Percentiles rank a stretch among this genome's conserved stretches.
Conservation (phyloP, 495 filamentous ascomycete species). For the Neurospora sp. region DNA sequence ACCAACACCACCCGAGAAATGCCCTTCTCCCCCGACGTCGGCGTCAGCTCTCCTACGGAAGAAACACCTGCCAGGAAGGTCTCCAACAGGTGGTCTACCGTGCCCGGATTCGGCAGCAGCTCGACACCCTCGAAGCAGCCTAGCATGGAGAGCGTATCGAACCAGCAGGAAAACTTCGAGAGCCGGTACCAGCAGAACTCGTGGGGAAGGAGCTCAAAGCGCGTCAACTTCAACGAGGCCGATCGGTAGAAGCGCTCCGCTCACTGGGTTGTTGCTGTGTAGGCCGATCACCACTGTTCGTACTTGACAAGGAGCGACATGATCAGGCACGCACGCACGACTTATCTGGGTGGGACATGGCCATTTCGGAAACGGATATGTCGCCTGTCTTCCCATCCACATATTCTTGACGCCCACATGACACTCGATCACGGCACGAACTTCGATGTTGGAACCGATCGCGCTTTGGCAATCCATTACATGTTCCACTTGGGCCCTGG, state of each 20-base stretch:
- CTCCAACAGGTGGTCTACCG: conserved; percentile 35
- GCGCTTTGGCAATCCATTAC: background rate
- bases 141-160: background rate
- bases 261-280: background rate
- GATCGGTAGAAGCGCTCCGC: background rate
- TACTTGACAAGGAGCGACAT: background rate
- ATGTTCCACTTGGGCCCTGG: background rate
- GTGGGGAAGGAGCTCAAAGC: background rate
- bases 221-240: background rate
- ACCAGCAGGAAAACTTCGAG: background rate
- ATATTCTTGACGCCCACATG: background rate
- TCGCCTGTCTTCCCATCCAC: background rate
- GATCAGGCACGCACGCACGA: background rate
- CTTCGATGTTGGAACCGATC: background rate
- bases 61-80: conserved; percentile 18
- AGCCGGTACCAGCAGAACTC: background rate
- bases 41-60: conserved; percentile 3
- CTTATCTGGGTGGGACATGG: background rate
- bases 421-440: background rate
- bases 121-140: background rate
- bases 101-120: conserved; percentile 36
- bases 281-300: background rate
- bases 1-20: conserved; percentile 12
- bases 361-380: background rate
- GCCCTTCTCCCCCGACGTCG: conserved; percentile 4